A percentile compares a stretch with the other conserved stretches of the same genome.
phyloP scores from a whole-genome alignment of 2,329 filamentous ascomycete genomes.

The Calonectria fujianensis region DNA sequence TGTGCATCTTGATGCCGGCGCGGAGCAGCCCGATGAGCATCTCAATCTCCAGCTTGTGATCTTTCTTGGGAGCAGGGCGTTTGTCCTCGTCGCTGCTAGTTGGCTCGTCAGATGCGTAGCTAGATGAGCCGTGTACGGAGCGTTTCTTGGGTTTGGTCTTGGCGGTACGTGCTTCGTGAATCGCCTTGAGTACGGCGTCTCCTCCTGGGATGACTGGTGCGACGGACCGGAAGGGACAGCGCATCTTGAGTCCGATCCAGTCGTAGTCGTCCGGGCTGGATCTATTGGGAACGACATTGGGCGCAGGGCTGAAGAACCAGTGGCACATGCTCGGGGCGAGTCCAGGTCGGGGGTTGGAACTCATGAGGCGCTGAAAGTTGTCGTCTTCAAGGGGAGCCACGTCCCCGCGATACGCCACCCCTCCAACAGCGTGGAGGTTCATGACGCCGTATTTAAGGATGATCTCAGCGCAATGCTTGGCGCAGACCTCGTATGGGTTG shows the following conservation, averaged over 20 bases:
- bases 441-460: constrained; percentile 1
- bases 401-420: constrained; percentile 35
- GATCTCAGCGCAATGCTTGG: constrained; percentile 38
- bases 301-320: constrained; percentile 45
- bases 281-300: constrained; percentile 30
- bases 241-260: constrained; percentile 54
- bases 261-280: constrained; percentile 49
- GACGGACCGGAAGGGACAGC: constrained; percentile 44
- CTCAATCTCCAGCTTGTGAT: constrained; percentile 35
- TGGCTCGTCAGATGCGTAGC: neutral
- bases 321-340: constrained; percentile 26
- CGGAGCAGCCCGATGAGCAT: constrained; percentile 39
- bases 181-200: neutral
- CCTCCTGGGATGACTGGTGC: neutral
- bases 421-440: constrained; percentile 9
- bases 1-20: constrained; percentile 44
- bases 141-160: neutral
- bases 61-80: neutral
- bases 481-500: constrained; percentile 39
- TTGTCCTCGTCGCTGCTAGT: neutral
- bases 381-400: neutral
- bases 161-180: neutral
- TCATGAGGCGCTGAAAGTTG: constrained; percentile 10
- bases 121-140: neutral
- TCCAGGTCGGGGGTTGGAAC: neutral